Evolutionary conservation across 2,329 filamentous ascomycete genomes (phyloP), one percentile per base, ranked within the genome.

Genomic region (Triangularia verruculosa): DNA sequence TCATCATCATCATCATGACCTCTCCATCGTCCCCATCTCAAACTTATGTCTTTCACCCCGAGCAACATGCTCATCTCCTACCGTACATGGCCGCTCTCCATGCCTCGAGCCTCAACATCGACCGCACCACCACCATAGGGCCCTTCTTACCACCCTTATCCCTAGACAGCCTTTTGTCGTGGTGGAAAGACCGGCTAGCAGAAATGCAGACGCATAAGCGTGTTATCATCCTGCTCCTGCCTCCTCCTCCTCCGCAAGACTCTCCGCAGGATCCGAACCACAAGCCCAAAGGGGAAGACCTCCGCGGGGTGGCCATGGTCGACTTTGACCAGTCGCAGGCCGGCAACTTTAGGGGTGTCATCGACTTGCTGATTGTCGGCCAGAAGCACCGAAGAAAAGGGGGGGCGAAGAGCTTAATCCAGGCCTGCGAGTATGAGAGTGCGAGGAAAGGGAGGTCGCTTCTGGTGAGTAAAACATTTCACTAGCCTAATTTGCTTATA

Each of bases 101-200:
- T 68, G 82, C 79, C 64, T 79, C 80, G 13, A 87, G 85, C 74
- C 86, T 89, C 71, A 82, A 81, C 4, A 76, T 80, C 64, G 85
- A 86, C 74, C 78, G 80, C 70, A 83, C 81, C 66, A 20, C 57
- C 24, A n/a, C 20, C 32, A 79, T 85, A 34, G 83, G 83, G 25
- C 83, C 80, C 4, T 89, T 88, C 71, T 76, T 86, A 13, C 83
- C 84, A n/a, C 86, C 86, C 0, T 75, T 88, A 32, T 80, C 80
- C 56, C 78, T 84, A 70, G 77, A 81, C 39, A 84, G 84, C 70
- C 81, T 89, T 43, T 75, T 84, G 28, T 68, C 76, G 8, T 88
- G 82, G 79, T 89, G 86, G 86, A 80, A 82, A 69, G 77, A 79
- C 22, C 76, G 79, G 24, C 80, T 83, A 60, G 75, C 78, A 22